These are phyloP conservation scores for Bonia amplexicaulis DNA, from an alignment of 176 grass and related monocot genomes.

Conservation along the genomic window DNA sequence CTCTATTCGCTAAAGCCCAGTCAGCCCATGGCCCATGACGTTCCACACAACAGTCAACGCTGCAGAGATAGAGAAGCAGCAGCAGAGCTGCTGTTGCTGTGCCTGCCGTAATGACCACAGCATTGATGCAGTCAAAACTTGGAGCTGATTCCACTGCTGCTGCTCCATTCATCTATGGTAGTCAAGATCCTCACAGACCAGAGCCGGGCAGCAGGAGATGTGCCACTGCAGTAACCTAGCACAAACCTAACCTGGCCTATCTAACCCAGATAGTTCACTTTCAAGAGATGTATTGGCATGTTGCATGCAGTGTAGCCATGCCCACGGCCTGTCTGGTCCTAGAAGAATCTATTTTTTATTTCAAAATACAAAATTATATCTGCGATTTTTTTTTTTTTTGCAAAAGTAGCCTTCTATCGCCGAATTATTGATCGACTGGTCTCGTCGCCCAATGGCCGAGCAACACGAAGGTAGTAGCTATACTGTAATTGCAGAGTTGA, in stretches of 20 bases:
- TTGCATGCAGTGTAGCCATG: constrained; percentile 7
- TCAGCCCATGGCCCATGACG: not conserved
- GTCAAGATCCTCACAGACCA: constrained; percentile 37
- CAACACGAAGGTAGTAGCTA: too few species aligned
- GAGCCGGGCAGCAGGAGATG: constrained; percentile 2
- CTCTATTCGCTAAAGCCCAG: not conserved
- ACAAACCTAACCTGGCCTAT: not conserved
- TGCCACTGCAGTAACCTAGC: constrained; percentile 19
- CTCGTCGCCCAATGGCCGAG: too few species aligned
- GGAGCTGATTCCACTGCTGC: constrained; percentile 14
- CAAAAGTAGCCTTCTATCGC: too few species aligned
- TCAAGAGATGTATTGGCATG: not conserved
- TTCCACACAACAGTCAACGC: not conserved
- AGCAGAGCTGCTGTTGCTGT: not conserved
- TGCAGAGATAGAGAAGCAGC: not conserved
- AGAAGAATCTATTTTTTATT: not conserved
- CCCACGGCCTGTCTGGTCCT: not conserved
- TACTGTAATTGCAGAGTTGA: too few species aligned
- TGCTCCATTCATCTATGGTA: constrained; percentile 10
- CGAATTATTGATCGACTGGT: too few species aligned
- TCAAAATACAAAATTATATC: too few species aligned
- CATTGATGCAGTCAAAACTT: constrained; percentile 22
- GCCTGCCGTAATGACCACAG: constrained; percentile 17
- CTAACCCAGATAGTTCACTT: constrained; percentile 19
- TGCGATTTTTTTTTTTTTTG: too few species aligned